phyloP scores from a whole-genome alignment of 768 basidiomycete genomes.

The Leccinellum albellum region DNA sequence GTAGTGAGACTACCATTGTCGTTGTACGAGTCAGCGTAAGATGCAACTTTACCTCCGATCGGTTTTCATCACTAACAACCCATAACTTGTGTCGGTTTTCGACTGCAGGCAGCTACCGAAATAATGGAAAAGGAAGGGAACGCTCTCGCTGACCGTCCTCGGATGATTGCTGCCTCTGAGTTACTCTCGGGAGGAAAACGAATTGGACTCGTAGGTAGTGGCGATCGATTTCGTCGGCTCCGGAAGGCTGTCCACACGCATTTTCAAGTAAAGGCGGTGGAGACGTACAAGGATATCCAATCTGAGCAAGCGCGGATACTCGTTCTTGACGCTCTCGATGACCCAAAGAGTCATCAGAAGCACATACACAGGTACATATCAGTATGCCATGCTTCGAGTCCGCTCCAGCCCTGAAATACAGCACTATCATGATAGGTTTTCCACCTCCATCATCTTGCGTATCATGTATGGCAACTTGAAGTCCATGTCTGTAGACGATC shows the following conservation, averaged over 20 bases:
- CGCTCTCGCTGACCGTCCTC: constrained; percentile 46
- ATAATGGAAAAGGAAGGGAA: constrained; percentile 63
- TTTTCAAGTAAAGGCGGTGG: constrained; percentile 46
- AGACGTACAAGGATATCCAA: constrained; percentile 42
- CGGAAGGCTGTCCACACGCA: constrained; percentile 51
- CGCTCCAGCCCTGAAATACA: background rate
- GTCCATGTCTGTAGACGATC: constrained; percentile 19
- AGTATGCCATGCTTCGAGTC: constrained; percentile 14
- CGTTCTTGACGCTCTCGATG: constrained; percentile 30
- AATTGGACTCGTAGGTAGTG: constrained; percentile 43
- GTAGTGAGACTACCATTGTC: constrained; percentile 24
- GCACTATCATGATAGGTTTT: constrained; percentile 24
- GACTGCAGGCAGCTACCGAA: constrained; percentile 46
- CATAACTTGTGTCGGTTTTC: background rate
- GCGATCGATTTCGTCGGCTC: constrained; percentile 54
- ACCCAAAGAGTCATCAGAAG: constrained; percentile 34
- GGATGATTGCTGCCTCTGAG: constrained; percentile 50
- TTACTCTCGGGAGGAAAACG: constrained; percentile 55
- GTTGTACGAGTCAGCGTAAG: constrained; percentile 20
- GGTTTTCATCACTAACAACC: background rate
- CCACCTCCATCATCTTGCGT: constrained; percentile 24
- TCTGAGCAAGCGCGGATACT: constrained; percentile 29
- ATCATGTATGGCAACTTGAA: constrained; percentile 24
- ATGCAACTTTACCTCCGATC: background rate
- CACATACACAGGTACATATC: constrained; percentile 45